A percentile compares a stretch with the other conserved stretches of the same genome.
Evolutionary conservation across 176 grass and related monocot genomes (phyloP).

Genomic region (Pharus latifolius): DNA sequence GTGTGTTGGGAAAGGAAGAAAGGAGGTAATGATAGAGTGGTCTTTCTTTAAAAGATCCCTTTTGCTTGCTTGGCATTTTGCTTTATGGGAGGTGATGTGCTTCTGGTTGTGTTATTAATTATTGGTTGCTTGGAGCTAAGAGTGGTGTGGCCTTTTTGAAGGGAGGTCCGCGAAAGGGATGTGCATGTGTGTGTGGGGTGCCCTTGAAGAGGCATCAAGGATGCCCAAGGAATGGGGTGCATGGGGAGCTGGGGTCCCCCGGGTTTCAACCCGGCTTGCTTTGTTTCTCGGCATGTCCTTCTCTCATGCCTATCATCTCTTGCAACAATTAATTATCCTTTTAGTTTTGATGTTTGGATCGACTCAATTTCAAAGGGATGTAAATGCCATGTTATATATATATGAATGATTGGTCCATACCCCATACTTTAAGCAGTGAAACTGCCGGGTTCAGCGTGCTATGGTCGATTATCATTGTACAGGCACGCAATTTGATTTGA

Average conservation of each 20-base stretch:
- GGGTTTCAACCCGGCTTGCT: not conserved
- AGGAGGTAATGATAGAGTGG: slow-evolving; percentile 10
- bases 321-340: too few relatives aligned
- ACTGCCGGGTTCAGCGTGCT: too few relatives aligned
- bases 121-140: slow-evolving; percentile 3
- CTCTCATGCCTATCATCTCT: too few relatives aligned
- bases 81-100: not conserved
- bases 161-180: too few relatives aligned
- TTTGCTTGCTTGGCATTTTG: not conserved
- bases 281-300: not conserved
- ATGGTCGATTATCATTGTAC: too few relatives aligned
- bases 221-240: not conserved
- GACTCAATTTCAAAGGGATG: too few relatives aligned
- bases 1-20: not conserved
- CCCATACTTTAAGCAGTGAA: too few relatives aligned
- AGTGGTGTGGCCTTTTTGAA: too few relatives aligned
- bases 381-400: too few relatives aligned
- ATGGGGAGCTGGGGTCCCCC: not conserved
- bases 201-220: not conserved
- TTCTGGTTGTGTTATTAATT: not conserved
- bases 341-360: too few relatives aligned
- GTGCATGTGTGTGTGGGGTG: slow-evolving; percentile 4
- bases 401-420: too few relatives aligned
- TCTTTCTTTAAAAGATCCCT: not conserved
- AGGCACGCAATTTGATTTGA: too few relatives aligned